phyloP scores from a whole-genome alignment of 2,329 filamentous ascomycete species.

The Alternaria burnsii region DNA sequence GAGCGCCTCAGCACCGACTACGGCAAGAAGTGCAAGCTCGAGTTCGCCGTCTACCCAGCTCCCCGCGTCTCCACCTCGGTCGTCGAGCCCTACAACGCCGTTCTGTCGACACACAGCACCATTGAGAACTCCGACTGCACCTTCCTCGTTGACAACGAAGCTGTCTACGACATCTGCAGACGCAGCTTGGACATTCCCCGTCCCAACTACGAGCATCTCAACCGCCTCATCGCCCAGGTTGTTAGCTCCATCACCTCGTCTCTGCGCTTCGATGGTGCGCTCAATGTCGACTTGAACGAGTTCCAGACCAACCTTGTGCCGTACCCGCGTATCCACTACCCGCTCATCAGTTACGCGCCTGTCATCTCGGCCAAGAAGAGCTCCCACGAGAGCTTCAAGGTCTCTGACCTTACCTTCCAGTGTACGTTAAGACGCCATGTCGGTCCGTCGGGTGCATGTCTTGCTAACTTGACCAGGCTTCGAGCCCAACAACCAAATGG shows the following conservation, averaged over 20 bases:
- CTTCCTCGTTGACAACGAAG: conserved; percentile 79
- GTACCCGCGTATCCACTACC: conserved; percentile 78
- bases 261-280: conserved; percentile 74
- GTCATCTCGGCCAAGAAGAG: conserved; percentile 78
- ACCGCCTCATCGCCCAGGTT: conserved; percentile 76
- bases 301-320: conserved; percentile 81
- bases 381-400: conserved; percentile 87
- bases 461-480: conserved; percentile 63
- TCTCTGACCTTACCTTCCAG: conserved; percentile 77
- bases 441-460: conserved; percentile 3
- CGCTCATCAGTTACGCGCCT: conserved; percentile 75
- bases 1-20: conserved; percentile 78
- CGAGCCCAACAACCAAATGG: conserved; percentile 82
- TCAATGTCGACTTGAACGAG: conserved; percentile 79
- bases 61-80: conserved; percentile 75
- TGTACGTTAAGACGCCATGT: conserved; percentile 55
- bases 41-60: conserved; percentile 76
- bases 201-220: conserved; percentile 75
- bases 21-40: conserved; percentile 80
- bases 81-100: conserved; percentile 78
- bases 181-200: conserved; percentile 75
- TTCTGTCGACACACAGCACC: conserved; percentile 77
- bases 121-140: conserved; percentile 82
- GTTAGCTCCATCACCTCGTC: conserved; percentile 79
- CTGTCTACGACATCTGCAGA: conserved; percentile 78